Percentiles rank a stretch among this genome's conserved stretches.
Evolutionary conservation across 169 alveolate genomes (phyloP).

Genomic region (Cryptosporidium felis): DNA sequence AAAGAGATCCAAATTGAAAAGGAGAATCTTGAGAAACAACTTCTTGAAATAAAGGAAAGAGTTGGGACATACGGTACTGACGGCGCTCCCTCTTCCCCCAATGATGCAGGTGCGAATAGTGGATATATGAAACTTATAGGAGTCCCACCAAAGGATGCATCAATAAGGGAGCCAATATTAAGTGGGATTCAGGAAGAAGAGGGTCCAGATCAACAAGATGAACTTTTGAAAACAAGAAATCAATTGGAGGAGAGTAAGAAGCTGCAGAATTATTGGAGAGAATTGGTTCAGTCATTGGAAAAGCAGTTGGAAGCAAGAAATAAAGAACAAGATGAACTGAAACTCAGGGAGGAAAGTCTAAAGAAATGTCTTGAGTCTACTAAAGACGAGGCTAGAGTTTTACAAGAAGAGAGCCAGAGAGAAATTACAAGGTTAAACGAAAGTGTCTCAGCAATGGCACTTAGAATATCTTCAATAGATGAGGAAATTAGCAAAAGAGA

Average conservation of each 20-base stretch:
- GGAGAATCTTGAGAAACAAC: not conserved
- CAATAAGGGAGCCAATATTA: too few relatives aligned
- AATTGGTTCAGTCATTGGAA: constrained; percentile 50
- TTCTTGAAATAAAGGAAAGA: not conserved
- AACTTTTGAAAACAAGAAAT: too few relatives aligned
- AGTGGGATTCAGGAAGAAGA: too few relatives aligned
- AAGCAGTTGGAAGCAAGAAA: constrained; percentile 44
- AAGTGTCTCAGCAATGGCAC: constrained; percentile 38
- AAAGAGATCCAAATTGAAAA: not conserved
- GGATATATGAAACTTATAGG: too few relatives aligned
- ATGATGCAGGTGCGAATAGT: too few relatives aligned
- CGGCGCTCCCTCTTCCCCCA: too few relatives aligned
- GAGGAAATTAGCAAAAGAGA: constrained; percentile 47
- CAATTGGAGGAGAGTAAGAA: constrained; percentile 50
- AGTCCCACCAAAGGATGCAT: too few relatives aligned
- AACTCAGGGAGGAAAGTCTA: not conserved
- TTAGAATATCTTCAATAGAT: constrained; percentile 45
- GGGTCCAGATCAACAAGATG: too few relatives aligned
- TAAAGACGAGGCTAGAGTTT: not conserved
- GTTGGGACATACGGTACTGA: too few relatives aligned
- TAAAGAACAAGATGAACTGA: constrained; percentile 16
- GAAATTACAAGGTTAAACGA: constrained; percentile 15
- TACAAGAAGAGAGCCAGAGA: constrained; percentile 24
- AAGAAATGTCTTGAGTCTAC: not conserved
- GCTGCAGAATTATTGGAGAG: constrained; percentile 58